Evolutionary conservation across 805 yeast species (phyloP), one percentile per base, ranked within the genome.

Genomic region (Candida krabiensis): DNA sequence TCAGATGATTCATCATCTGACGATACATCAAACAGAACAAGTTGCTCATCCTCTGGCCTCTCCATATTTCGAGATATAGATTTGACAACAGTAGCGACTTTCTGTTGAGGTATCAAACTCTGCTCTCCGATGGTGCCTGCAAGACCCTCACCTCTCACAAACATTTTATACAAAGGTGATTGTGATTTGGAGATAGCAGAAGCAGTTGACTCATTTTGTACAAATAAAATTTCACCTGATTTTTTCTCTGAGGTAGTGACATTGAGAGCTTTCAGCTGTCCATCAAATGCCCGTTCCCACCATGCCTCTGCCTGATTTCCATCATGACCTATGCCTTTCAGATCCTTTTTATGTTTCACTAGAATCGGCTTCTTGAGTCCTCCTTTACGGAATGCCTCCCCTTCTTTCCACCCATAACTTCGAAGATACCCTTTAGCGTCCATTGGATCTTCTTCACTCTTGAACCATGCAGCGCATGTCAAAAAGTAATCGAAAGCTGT

Each of bases 221-320:
- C 35, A 33, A 46, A 46, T 4, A 16, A n/a, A 11, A 37, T 41
- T 12, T 41, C 40, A 18, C 46, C 48, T 4, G 28, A 29, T 9
- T 23, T 33, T 26, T 37, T 33, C 19, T 12, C 40, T 15, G 36
- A 21, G 15, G 26, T 24, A 3, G 36, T 39, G 5, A 60, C 56
- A 41, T 86, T 88, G 35, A 93, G 60, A 7, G 79, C 75, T 55
- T 87, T 86, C 47, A 91, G 71, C 49, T 89, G 96, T 2, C 96
- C 96, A 61, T 91, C 97, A 66, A 93, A 93, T 30, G 91, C 70
- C 47, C 86, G 74, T 50, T 91, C 99, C 99, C 99, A 91, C 99
- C 99, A 91, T 31, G 87, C 83, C 47, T 86, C 96, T 12, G 81
- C 76, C 49, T 87, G 93, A 35, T 79, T 82, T 32, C 70, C 66